Conservation (phyloP, 345 rosid genomes). For the Populus ilicifolia region DNA sequence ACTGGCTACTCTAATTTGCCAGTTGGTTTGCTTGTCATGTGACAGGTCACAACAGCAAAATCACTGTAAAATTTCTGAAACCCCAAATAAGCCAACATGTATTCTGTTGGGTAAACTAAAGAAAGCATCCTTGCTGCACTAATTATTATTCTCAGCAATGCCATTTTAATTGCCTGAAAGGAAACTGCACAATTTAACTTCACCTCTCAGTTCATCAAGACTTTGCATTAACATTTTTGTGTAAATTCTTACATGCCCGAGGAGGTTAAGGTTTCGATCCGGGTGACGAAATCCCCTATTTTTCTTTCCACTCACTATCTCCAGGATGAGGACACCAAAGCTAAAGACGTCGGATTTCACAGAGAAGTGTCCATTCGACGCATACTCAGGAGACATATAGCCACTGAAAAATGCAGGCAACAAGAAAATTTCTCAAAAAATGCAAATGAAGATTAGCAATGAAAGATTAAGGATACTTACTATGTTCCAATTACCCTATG, state of each 20-base stretch:
- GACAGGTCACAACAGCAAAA: not conserved
- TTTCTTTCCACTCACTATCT: constrained; percentile 9
- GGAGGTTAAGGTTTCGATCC: constrained; percentile 10
- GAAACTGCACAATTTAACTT: not conserved
- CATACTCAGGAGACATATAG: constrained; percentile 14
- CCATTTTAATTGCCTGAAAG: not conserved
- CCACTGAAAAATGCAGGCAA: constrained; percentile 4
- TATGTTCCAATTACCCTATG: constrained; percentile 12
- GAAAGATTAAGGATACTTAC: not conserved
- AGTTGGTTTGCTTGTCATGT: not conserved
- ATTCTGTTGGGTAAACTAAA: not conserved
- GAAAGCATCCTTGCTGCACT: not conserved
- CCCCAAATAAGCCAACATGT: not conserved
- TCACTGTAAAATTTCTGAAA: not conserved
- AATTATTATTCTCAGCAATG: not conserved
- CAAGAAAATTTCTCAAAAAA: not conserved
- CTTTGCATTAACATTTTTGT: too few species aligned
- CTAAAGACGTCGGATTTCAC: constrained; percentile 12
- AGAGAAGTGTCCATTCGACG: not conserved
- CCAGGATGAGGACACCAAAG: constrained; percentile 13
- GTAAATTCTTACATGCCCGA: constrained; percentile 9
- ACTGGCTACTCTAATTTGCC: not conserved
- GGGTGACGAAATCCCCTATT: constrained; percentile 8
- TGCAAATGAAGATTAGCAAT: not conserved
- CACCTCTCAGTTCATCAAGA: not conserved